Evolutionary conservation across 2,329 filamentous ascomycete genomes (phyloP).

Genomic region (Aspergillus sp.): DNA sequence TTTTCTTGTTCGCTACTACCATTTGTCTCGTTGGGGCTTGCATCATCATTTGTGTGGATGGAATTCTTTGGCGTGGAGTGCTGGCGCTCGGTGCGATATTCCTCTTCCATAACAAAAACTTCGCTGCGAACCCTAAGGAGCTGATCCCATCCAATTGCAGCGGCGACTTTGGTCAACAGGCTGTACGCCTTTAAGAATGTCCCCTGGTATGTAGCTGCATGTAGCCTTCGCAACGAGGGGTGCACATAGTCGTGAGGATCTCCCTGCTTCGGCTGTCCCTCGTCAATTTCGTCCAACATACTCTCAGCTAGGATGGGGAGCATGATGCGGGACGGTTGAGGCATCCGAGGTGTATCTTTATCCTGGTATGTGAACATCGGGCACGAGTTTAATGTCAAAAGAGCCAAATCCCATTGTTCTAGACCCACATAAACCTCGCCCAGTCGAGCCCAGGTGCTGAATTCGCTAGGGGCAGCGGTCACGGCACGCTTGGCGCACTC

Average conservation of each 20-base stretch:
- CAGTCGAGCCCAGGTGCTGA: constrained; percentile 91
- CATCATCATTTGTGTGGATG: constrained; percentile 26
- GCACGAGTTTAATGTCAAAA: constrained; percentile 95
- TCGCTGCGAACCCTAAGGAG: constrained; percentile 91
- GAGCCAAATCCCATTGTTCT: constrained; percentile 94
- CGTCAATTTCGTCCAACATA: constrained; percentile 92
- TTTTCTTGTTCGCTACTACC: constrained; percentile 32
- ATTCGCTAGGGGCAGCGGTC: constrained; percentile 92
- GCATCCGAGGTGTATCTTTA: constrained; percentile 93
- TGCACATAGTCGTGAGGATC: constrained; percentile 84
- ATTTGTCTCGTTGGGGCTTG: constrained; percentile 37
- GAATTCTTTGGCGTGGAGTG: constrained; percentile 26
- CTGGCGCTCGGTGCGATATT: constrained; percentile 77
- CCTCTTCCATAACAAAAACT: constrained; percentile 99
- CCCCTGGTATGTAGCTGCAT: constrained; percentile 86
- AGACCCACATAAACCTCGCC: constrained; percentile 91
- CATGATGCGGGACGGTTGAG: constrained; percentile 82
- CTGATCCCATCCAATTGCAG: constrained; percentile 97
- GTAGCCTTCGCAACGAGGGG: constrained; percentile 77
- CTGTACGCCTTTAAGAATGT: constrained; percentile 95
- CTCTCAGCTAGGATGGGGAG: constrained; percentile 87
- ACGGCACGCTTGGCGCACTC: constrained; percentile 94
- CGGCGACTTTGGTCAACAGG: constrained; percentile 91
- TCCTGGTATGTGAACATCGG: constrained; percentile 99
- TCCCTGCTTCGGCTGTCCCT: constrained; percentile 70